These are phyloP conservation scores for Pyrenula aspistea DNA, from an alignment of 495 filamentous ascomycete species.

Conservation along the genomic window DNA sequence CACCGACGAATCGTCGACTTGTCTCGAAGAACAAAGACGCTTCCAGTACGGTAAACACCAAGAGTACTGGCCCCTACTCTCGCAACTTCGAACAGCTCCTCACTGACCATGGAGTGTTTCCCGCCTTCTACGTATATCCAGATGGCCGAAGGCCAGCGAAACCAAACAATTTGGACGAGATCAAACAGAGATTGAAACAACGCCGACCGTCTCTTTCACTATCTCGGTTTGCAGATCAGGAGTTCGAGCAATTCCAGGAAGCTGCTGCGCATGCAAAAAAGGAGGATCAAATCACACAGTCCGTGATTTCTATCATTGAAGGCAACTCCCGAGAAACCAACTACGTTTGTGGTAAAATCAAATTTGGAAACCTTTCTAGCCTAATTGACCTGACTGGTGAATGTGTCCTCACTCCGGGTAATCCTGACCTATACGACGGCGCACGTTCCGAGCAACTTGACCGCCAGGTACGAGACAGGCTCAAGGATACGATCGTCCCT, in stretches of 20 bases:
- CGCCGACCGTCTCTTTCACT: slow-evolving; percentile 17
- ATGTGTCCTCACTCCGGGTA: too few species aligned
- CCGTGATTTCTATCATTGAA: slow-evolving; percentile 21
- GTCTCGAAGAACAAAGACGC: too few species aligned
- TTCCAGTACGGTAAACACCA: slow-evolving; percentile 9
- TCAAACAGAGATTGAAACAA: slow-evolving; percentile 6
- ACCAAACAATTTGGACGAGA: slow-evolving; percentile 9
- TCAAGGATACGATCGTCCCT: slow-evolving; percentile 20
- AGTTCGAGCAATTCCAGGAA: slow-evolving; percentile 9
- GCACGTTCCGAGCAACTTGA: slow-evolving; percentile 10
- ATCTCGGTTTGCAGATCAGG: slow-evolving; percentile 11
- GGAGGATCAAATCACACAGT: slow-evolving; percentile 17
- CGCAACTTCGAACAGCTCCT: slow-evolving; percentile 1
- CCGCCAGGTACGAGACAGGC: slow-evolving; percentile 6
- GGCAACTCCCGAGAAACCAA: slow-evolving; percentile 10
- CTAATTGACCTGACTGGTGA: too few species aligned
- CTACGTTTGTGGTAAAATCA: slow-evolving; percentile 8
- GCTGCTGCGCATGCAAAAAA: slow-evolving; percentile 12
- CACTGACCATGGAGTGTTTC: slow-evolving; percentile 4
- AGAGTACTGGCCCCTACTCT: slow-evolving; percentile 1
- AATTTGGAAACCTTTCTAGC: slow-evolving; percentile 21
- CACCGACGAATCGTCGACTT: too few species aligned
- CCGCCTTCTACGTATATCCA: slow-evolving; percentile 3
- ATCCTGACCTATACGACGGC: slow-evolving; percentile 10
- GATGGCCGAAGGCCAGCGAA: slow-evolving; percentile 2